Evolutionary conservation across 2,329 filamentous ascomycete genomes (phyloP).

Genomic region (Herpomyces periplanetae): DNA sequence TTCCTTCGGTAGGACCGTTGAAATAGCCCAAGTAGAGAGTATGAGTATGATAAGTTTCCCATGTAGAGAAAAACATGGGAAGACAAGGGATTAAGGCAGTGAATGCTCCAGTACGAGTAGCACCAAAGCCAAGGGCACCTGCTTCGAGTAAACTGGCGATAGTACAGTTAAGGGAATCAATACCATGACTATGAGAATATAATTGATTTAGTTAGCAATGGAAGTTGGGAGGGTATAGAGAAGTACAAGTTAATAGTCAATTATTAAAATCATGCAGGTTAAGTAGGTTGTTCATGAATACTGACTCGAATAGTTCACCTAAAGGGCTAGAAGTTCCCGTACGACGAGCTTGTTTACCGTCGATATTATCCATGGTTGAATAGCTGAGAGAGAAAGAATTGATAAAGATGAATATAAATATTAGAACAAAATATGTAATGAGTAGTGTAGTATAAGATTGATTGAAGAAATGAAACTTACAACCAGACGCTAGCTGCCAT

Average conservation of each 20-base stretch:
- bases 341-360: conserved; percentile 79
- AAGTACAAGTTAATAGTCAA: neutral
- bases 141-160: conserved; percentile 63
- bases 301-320: conserved; percentile 67
- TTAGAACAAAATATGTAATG: neutral
- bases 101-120: conserved; percentile 47
- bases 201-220: conserved; percentile 5
- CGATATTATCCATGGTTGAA: conserved; percentile 93
- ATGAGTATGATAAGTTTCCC: conserved; percentile 97
- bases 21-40: conserved; percentile 81
- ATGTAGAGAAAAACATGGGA: conserved; percentile 97
- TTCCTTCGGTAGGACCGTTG: conserved; percentile 82
- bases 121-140: conserved; percentile 62
- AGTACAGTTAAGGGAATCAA: conserved; percentile 90
- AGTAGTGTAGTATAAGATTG: no score
- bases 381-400: conserved; percentile 12
- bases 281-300: no score
- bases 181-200: conserved; percentile 39
- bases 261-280: no score
- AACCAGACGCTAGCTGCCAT: conserved; percentile 88
- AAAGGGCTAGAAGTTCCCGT: conserved; percentile 80
- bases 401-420: conserved; percentile 4
- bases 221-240: conserved; percentile 2
- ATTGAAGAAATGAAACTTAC: conserved; percentile 10
- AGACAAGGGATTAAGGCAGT: conserved; percentile 65